These are phyloP conservation scores for Trichosanthes truncata DNA, from an alignment of 306 rosid species.

Conservation along the genomic window DNA sequence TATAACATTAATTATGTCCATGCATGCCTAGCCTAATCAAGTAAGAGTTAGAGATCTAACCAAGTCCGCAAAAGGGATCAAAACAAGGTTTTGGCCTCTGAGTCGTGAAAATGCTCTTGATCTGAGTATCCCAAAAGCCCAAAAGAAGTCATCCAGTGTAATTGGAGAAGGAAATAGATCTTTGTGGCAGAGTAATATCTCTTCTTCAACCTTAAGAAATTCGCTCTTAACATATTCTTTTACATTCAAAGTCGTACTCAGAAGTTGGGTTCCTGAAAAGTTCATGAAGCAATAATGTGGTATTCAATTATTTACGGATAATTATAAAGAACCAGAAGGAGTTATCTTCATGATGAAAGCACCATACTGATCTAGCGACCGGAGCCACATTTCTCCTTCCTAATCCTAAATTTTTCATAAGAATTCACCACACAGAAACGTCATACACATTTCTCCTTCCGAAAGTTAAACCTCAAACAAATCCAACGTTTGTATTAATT, in stretches of 20 bases:
- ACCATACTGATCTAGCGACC: background rate
- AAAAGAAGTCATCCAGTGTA: conserved; percentile 81
- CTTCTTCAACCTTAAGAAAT: conserved; percentile 60
- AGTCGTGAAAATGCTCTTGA: conserved; percentile 93
- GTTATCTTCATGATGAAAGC: background rate
- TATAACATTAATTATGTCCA: too few relatives aligned
- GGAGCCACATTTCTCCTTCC: background rate
- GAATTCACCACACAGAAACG: background rate
- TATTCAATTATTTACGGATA: background rate
- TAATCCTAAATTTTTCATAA: background rate
- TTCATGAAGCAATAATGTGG: conserved; percentile 5
- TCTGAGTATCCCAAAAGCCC: conserved; percentile 97
- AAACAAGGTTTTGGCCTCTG: conserved; percentile 68
- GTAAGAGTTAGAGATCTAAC: conserved; percentile 33
- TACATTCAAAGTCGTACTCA: conserved; percentile 69
- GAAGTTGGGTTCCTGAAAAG: conserved; percentile 81
- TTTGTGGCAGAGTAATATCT: conserved; percentile 63
- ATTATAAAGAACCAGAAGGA: background rate
- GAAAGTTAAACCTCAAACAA: background rate
- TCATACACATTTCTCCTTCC: background rate
- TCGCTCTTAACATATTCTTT: conserved; percentile 76
- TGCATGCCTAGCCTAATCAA: background rate
- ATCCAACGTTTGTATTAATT: background rate
- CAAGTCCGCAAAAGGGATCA: conserved; percentile 80
- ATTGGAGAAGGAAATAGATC: conserved; percentile 65